These are phyloP conservation scores for Lentinula lateritia DNA, from an alignment of 768 basidiomycete genomes.

Conservation along the genomic window DNA sequence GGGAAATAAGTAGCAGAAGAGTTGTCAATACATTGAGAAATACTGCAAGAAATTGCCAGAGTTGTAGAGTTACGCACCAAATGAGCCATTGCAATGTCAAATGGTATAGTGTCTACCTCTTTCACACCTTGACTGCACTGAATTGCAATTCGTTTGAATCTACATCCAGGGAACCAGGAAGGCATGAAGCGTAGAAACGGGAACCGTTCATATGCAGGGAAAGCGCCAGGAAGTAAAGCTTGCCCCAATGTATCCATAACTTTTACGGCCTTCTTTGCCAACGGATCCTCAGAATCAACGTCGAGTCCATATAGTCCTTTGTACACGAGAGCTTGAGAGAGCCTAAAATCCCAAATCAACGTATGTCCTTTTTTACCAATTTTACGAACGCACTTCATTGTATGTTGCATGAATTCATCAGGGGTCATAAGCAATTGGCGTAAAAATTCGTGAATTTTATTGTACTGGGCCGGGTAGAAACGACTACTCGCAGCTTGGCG, in stretches of 20 bases:
- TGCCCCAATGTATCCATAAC: neutral
- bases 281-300: conserved; percentile 13
- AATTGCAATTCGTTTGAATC: neutral
- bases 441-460: neutral
- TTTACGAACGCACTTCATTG: neutral
- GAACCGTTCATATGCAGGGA: neutral
- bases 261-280: neutral
- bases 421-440: neutral
- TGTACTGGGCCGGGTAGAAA: neutral
- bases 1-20: too few relatives aligned
- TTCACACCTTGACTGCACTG: neutral
- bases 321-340: conserved; percentile 23
- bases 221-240: neutral
- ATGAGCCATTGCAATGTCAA: neutral
- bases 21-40: too few relatives aligned
- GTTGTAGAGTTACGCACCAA: neutral
- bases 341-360: neutral
- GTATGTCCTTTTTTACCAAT: neutral
- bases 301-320: conserved; percentile 27
- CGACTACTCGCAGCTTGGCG: neutral
- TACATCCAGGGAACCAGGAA: conserved; percentile 1
- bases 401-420: neutral
- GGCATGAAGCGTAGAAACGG: neutral
- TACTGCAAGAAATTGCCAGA: too few relatives aligned
- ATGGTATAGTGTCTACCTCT: neutral